Base-by-base conservation (phyloP, 768 basidiomycete genomes). In the Lactifluus pinguis region DNA sequence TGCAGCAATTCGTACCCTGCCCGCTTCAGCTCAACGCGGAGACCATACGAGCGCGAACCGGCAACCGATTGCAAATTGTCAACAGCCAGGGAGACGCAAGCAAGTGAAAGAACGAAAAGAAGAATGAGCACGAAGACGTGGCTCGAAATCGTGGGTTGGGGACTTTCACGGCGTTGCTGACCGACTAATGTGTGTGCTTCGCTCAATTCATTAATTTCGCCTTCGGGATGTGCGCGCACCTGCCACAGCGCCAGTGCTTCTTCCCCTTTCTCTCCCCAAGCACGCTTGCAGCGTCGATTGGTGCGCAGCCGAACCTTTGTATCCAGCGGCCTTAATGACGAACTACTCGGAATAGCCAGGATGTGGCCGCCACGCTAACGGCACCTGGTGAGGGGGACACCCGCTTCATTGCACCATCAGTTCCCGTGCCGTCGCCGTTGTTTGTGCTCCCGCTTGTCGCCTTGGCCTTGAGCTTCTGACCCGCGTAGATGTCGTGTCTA, bases 281-380 rank as follows among this genome's bases (percentile, higher is more conserved):
- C 17, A 69, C 52, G 0, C 65, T 13, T 67, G 59, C 6, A 78
- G 70, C n/a, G 67, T 68, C 53, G 72, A 73, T 17, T 72, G 67
- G n/a, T 76, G 25, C 25, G 72, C 15, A 79, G 61, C 19, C 67
- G n/a, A 68, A 76, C 77, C 38, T 72, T 66, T 72, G 66, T 4
- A 67, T 70, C 19, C 69, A n/a, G 69, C 63, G n/a, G 75, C 61
- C 49, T 74, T 70, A 9, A 79, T 50, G 41, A 75, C 67, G 1
- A 75, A 66, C 8, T 70, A 70, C 1, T 75, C 76, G 57, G 69
- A 67, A 29, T 72, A 64, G 76, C 76, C 56, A 0, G 57, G 54
- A 51, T 69, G 68, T 4, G 42, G 36, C n/a, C 1, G 34, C 25
- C 9, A 25, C 25, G 25, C 25, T 38, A 6, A 15, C 15, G 4